phyloP scores from a whole-genome alignment of 2,329 filamentous ascomycete genomes.

The Fusarium pseudoanthophilum region DNA sequence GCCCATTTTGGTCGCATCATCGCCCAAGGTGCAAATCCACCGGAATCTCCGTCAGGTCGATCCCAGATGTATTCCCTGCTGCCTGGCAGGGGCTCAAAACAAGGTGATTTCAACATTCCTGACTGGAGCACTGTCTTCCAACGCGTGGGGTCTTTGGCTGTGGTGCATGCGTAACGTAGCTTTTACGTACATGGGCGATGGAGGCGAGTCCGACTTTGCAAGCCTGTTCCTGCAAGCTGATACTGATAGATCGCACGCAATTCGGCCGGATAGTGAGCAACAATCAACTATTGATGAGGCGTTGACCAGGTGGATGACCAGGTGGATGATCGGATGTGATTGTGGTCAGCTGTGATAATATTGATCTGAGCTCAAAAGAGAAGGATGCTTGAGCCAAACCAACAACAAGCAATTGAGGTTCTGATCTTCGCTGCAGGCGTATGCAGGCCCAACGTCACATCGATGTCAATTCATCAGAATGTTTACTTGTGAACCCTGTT shows the following conservation, averaged over 20 bases:
- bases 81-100: constrained; percentile 16
- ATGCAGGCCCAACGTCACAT: constrained; percentile 1
- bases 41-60: constrained; percentile 30
- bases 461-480: neutral
- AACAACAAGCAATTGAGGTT: neutral
- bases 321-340: neutral
- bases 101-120: constrained; percentile 1
- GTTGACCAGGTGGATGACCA: neutral
- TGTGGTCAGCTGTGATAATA: constrained; percentile 7
- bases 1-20: constrained; percentile 29
- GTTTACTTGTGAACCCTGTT: neutral
- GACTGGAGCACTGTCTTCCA: constrained; percentile 32
- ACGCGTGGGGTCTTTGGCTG: constrained; percentile 26
- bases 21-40: constrained; percentile 10
- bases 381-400: neutral
- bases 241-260: constrained; percentile 24
- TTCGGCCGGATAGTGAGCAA: constrained; percentile 1
- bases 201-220: constrained; percentile 7
- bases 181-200: constrained; percentile 14
- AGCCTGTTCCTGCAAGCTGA: constrained; percentile 4
- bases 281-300: constrained; percentile 6
- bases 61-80: constrained; percentile 20
- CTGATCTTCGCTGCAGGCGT: constrained; percentile 1
- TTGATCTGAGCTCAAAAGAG: neutral
- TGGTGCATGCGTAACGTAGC: constrained; percentile 11